Base-by-base conservation (phyloP, 306 rosid species). In the Casuarina glauca region DNA sequence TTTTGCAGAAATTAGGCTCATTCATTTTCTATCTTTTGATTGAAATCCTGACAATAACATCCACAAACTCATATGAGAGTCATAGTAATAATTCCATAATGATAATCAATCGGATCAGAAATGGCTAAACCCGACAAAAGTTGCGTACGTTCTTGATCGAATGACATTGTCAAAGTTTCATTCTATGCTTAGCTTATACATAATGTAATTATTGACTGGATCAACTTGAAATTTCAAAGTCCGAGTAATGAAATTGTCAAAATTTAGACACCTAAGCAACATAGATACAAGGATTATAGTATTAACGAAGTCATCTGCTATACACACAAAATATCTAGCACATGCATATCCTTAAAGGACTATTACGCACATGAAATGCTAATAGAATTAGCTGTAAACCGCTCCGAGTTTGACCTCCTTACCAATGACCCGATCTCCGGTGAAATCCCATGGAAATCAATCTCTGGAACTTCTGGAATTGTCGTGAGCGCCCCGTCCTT, bases 381-480 rank as follows among this genome's bases (percentile, higher is more conserved):
- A 19, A 88, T 67, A 44, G 88, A 49, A 62, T 81, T 64, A 41
- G 89, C 69, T 0, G 86, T 26, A 69, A 90, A 84, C 74, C 94
- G 74, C 72, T 81, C 94, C 3, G 98, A 90, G 12, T 85, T 81
- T 0, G 93, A 82, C 80, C 86, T 85, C 83, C 62, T 35, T 1
- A 85, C 86, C 50, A 89, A 64, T 36, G 97, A 83, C 71, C 82
- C 81, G 12, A 91, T 84, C 73, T 90, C 93, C 68, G 96, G 94
- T 6, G 96, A 89, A 53, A 84, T 52, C 15, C 64, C 80, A 12
- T 52, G 75, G 3, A 85, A 76, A 72, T 90, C 93, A 3, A 78
- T 77, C 77, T 90, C 96, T 3, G 95, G 91, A 66, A 64, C 83
- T 77, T 94, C 96, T 0, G 91, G 94, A 6, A 94, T 91, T 16